These are phyloP conservation scores for Colletotrichum noveboracense DNA, from an alignment of 2,329 filamentous ascomycete genomes.

Conservation along the genomic window DNA sequence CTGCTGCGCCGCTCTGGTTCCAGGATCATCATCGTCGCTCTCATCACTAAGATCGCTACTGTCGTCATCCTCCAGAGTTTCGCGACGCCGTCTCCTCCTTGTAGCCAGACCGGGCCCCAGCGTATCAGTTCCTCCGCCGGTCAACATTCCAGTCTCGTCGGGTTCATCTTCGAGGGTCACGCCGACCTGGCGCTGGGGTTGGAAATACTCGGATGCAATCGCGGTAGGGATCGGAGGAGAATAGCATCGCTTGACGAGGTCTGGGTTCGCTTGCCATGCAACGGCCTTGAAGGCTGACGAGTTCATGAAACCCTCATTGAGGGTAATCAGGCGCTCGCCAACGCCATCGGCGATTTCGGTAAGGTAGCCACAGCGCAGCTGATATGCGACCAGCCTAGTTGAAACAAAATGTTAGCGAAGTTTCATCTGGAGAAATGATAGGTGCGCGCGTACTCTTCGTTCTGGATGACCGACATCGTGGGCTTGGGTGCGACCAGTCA, in stretches of 20 bases:
- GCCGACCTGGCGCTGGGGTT: conserved; percentile 67
- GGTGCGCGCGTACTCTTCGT: conserved; percentile 42
- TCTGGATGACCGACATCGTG: conserved; percentile 49
- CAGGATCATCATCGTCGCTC: conserved; percentile 75
- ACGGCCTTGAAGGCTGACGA: conserved; percentile 82
- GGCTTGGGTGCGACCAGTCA: conserved; percentile 4
- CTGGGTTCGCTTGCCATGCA: conserved; percentile 77
- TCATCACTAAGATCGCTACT: conserved; percentile 87
- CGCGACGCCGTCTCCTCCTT: conserved; percentile 68
- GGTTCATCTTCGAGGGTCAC: conserved; percentile 73
- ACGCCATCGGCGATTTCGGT: conserved; percentile 83
- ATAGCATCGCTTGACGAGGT: conserved; percentile 81
- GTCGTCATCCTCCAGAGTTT: conserved; percentile 84
- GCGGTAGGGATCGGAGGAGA: conserved; percentile 86
- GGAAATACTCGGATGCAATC: conserved; percentile 84
- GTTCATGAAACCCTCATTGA: conserved; percentile 81
- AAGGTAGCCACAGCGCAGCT: conserved; percentile 81
- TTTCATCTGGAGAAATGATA: neutral
- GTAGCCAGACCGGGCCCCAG: conserved; percentile 71
- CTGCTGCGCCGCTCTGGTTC: conserved; percentile 77
- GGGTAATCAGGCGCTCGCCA: conserved; percentile 81
- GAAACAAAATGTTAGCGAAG: neutral
- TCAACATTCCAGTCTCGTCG: conserved; percentile 76
- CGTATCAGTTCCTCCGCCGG: conserved; percentile 70
- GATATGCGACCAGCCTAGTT: conserved; percentile 78